Base-by-base conservation (phyloP, 139 green algal genomes). In the Dunaliella sp. region DNA sequence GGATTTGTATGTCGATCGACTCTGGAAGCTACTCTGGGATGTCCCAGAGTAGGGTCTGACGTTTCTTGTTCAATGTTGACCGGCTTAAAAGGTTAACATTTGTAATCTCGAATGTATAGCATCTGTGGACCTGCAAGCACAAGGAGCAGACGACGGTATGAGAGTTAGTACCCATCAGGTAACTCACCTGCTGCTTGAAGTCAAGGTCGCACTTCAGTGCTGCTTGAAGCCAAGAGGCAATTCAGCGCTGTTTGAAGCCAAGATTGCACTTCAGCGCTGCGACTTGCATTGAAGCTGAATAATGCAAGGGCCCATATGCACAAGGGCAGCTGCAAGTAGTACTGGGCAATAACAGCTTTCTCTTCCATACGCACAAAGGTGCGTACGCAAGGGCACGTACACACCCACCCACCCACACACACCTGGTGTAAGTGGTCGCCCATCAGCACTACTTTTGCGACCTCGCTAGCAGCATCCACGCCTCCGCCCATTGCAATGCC, bases 21-120 rank as follows among this genome's bases (percentile, higher is more conserved):
- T 22, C 28, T 33, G 28, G 22, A 33, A 26, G 21, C 73, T 33
- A 36, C 73, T 33, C 12, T 12, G 7, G 28, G 7, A 26, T 79
- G 73, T 26, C 96, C 96, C 96, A 98, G 25, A 83, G 87, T 80
- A 98, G 90, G 88, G 98, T 98, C 86, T 98, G 95, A 73, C 89
- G 86, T 74, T 98, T 98, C 88, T 98, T 98, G 86, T 82, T 37
- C 34, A 98, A 88, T 3, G 95, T 98, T 37, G 89, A 85, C 0
- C 86, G 85, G 84, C 92, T 95, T 25, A 98, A 84, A 32, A 93
- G 87, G 3, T 98, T 86, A 1, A 92, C 94, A 35, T 98, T 96
- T 3, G 93, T 48, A 26, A 79, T 26, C 22, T 16, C 73, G 7
- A 32, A 2, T 16, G 73, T 2, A 79, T 12, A 12, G 22, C 73